These are phyloP conservation scores for Olyra latifolia DNA, from an alignment of 176 grass and related monocot genomes.

Conservation along the genomic window DNA sequence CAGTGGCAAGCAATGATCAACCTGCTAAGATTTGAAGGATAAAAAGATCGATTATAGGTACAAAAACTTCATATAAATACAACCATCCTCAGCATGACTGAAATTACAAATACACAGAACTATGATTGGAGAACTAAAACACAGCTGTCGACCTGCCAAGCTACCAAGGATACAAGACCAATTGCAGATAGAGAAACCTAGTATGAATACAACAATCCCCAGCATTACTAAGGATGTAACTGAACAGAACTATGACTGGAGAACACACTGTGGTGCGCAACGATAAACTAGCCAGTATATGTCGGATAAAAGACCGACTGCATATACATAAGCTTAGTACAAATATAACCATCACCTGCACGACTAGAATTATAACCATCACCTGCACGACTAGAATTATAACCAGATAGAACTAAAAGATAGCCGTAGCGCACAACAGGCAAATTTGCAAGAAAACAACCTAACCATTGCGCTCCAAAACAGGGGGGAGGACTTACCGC, in stretches of 20 bases:
- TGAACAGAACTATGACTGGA: too few relatives aligned
- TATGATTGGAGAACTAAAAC: not conserved
- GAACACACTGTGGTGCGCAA: too few relatives aligned
- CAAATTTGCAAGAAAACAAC: not conserved
- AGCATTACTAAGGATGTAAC: not conserved
- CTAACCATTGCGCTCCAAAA: not conserved
- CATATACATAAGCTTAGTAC: too few relatives aligned
- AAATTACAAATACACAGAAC: not conserved
- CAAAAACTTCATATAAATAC: not conserved
- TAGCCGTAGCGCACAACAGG: not conserved
- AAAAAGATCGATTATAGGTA: not conserved
- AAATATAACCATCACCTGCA: too few relatives aligned
- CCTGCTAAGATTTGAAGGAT: not conserved
- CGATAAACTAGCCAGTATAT: too few relatives aligned
- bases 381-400: not conserved
- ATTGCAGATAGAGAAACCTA: not conserved
- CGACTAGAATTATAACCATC: not conserved
- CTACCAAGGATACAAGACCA: not conserved
- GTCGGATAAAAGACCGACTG: too few relatives aligned
- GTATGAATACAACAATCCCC: not conserved
- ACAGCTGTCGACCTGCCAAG: not conserved
- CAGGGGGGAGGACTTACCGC: not conserved
- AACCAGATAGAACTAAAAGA: not conserved
- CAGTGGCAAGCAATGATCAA: too few relatives aligned
- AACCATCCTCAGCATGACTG: not conserved